Base-by-base conservation (phyloP, 345 rosid genomes). In the Mangifera indica region DNA sequence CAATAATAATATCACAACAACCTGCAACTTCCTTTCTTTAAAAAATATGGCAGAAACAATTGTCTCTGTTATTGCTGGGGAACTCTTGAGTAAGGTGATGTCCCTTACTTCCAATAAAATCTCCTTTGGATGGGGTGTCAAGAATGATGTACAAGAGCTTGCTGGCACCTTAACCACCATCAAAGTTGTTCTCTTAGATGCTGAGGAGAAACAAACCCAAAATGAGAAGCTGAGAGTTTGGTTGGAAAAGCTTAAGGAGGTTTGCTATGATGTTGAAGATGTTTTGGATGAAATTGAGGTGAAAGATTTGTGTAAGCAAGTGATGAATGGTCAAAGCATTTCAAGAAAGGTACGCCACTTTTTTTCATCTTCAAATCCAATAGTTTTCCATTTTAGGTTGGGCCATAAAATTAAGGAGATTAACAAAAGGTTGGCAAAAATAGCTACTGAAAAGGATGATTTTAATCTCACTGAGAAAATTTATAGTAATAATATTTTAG, bases 121-220 rank as follows among this genome's bases (percentile, higher is more conserved):
- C 11, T 18, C 3, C 26, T 20, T 37, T 3, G 48, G 21, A 13
- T 4, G 49, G 49, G 49, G 49, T 37, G 26, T 62, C 48, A 20
- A 10, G n/a, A n/a, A 20, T 5, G 49, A 37, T 7, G 21, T 37
- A 10, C 46, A 44, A 44, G 42, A 63, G 53, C 67, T 63, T 6
- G 52, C 21, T 26, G 10, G 1, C 26, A 63, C 49, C 29, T 40
- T 63, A 20, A 10, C 10, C 51, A 42, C 51, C 10, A 63, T 63
- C 55, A 65, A 65, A 46, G 55, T 21, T 15, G 69, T 45, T 12
- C 69, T 65, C 32, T 24, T 65, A 24, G 69, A 65, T 65, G 69
- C 56, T 5, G 69, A 45, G 56, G 55, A 65, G 18, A 26, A 46
- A 7, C 69, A 65, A 21, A n/a, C 1, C 6, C 34, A 21, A 4